These are phyloP conservation scores for Sinapis alba DNA, from an alignment of 441 rosid species.

Conservation along the genomic window DNA sequence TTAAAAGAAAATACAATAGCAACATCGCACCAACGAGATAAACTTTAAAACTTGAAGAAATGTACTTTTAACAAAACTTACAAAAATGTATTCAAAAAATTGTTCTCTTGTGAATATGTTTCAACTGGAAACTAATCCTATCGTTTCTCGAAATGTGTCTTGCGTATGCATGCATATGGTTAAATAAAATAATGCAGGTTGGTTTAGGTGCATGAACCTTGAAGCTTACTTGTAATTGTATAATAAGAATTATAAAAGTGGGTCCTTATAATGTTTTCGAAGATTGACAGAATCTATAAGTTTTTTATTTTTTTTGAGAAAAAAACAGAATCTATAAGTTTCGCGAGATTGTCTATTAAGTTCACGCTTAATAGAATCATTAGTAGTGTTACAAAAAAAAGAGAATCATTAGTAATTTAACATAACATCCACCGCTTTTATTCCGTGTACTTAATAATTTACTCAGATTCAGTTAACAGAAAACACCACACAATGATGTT, in stretches of 20 bases:
- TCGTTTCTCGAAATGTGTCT: not conserved
- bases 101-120: not conserved
- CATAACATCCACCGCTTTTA: too few species aligned
- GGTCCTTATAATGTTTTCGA: constrained; percentile 1
- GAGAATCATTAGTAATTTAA: too few species aligned
- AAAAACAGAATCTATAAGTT: constrained; percentile 33
- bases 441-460: too few species aligned
- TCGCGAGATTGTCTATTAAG: not conserved
- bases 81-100: too few species aligned
- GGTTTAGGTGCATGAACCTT: constrained; percentile 31
- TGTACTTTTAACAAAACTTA: too few species aligned
- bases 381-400: too few species aligned
- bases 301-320: too few species aligned
- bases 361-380: too few species aligned
- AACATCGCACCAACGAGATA: not conserved
- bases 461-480: too few species aligned
- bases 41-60: too few species aligned
- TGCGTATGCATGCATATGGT: not conserved
- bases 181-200: not conserved
- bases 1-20: not conserved
- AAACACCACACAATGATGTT: too few species aligned
- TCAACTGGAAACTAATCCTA: not conserved
- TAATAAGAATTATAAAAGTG: not conserved
- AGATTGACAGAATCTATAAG: constrained; percentile 34
- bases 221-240: constrained; percentile 2